Conservation (phyloP, 2,329 filamentous ascomycete species). For the Neurospora sp. region DNA sequence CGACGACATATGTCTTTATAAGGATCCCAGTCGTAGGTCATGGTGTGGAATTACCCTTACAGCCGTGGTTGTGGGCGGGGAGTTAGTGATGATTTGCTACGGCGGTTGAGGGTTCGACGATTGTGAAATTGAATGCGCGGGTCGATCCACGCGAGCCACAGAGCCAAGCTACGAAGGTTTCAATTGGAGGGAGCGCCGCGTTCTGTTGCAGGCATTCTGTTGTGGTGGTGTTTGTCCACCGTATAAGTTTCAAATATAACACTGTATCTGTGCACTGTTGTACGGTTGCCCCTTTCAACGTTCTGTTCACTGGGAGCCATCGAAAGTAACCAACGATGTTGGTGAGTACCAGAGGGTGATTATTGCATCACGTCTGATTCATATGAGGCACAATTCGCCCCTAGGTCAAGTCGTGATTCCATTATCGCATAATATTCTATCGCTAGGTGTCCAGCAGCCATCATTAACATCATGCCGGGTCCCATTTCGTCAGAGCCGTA, state of each 20-base stretch:
- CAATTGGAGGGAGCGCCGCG: background rate
- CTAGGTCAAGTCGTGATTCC: background rate
- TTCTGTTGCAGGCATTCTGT: background rate
- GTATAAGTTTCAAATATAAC: background rate
- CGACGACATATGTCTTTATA: constrained; percentile 36
- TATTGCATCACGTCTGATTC: background rate
- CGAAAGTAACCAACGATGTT: too few species aligned
- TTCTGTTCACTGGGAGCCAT: background rate
- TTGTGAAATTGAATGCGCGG: background rate
- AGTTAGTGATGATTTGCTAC: background rate
- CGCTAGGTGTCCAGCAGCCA: background rate
- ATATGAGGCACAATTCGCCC: background rate
- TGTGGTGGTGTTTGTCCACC: background rate
- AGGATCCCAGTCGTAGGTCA: constrained; percentile 38
- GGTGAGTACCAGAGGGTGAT: too few species aligned
- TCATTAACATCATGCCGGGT: background rate
- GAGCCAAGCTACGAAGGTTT: background rate
- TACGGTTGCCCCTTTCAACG: background rate
- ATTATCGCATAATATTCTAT: background rate
- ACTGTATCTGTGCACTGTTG: background rate
- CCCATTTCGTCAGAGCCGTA: background rate
- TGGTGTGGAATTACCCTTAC: constrained; percentile 16
- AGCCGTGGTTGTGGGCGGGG: background rate
- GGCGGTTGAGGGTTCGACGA: background rate
- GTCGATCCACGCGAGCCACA: background rate